Evolutionary conservation across 306 rosid species (phyloP), one percentile per base, ranked within the genome.

Genomic region (Cyamopsis tetragonoloba): DNA sequence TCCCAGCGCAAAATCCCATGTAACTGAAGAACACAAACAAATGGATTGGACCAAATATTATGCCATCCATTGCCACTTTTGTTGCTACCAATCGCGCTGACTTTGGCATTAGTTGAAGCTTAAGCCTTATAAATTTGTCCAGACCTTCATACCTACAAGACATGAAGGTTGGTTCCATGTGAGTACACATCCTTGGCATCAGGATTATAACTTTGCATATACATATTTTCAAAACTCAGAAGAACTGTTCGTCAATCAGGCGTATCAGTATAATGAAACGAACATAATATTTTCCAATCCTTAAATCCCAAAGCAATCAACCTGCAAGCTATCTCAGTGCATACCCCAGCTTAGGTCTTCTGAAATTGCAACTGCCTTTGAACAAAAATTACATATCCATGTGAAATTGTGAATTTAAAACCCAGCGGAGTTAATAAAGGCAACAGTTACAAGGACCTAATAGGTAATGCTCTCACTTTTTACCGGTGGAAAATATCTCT

Each of bases 1-100:
- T 88, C 12, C 96, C 97, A 0, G 85, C 67, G 5, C 91, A 77
- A 32, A 88, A 70, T 73, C 97, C 97, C 93, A 91, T 88, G 83
- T 88, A 91, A 24, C 85, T 83, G 71, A 91, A 91, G 83, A 91
- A 91, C 3, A 81, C 84, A 11, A 81, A 61, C 80, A 91, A 74
- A 84, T 88, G 86, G 47, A 84, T 5, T 0, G 97, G 97, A 9
- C 91, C 96, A 7, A 91, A 86, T 68, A 86, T 80, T 17, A 84
- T 32, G 72, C 89, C 80, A 49, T 91, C 96, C 68, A 83, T 58
- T 68, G 88, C 97, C 49, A 84, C 92, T 76, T 91, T 86, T 20
- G 97, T 68, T 14, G 91, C 89, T 39, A 86, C 74, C 20, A 80
- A 71, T 69, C 81, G 80, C 0, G 49, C 68, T 15, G 97, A 83